These are phyloP conservation scores for Babesia caballi DNA, from an alignment of 169 alveolate species.

Conservation along the genomic window DNA sequence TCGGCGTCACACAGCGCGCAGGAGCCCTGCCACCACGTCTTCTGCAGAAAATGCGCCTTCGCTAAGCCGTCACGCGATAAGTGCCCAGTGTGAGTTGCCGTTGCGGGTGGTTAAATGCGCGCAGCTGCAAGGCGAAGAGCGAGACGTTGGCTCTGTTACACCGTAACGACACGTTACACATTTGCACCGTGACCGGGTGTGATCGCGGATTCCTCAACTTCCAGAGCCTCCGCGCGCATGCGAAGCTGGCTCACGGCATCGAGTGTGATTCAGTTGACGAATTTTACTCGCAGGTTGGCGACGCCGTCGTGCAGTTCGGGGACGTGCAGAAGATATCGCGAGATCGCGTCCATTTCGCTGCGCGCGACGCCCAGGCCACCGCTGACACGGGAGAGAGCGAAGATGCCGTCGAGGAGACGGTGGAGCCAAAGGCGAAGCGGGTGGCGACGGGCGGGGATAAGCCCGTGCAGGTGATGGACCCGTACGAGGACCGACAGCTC, in stretches of 20 bases:
- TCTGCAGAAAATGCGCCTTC: conserved; percentile 30
- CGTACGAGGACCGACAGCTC: neutral
- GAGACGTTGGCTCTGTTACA: conserved; percentile 33
- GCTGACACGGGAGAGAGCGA: neutral
- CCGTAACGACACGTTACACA: conserved; percentile 42
- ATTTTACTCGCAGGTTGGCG: conserved; percentile 42
- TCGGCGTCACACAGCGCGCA: neutral
- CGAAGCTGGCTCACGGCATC: conserved; percentile 16
- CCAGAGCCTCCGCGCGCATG: conserved; percentile 55
- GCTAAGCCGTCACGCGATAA: neutral
- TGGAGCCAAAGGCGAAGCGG: neutral
- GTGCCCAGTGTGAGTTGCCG: conserved; percentile 43
- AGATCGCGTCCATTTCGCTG: neutral
- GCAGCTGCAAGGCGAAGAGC: conserved; percentile 34
- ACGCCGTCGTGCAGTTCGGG: neutral
- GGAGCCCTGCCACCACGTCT: conserved; percentile 57
- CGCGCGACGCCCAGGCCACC: neutral
- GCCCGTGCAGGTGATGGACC: neutral
- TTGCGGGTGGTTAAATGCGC: neutral
- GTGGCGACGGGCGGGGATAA: neutral
- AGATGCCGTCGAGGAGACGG: neutral
- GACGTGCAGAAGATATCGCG: conserved; percentile 6
- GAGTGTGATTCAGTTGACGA: conserved; percentile 17
- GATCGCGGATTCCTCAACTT: conserved; percentile 46
- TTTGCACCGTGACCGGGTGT: conserved; percentile 48